Evolutionary conservation across 2,329 filamentous ascomycete species (phyloP).

Genomic region (Ascochyta lentis): DNA sequence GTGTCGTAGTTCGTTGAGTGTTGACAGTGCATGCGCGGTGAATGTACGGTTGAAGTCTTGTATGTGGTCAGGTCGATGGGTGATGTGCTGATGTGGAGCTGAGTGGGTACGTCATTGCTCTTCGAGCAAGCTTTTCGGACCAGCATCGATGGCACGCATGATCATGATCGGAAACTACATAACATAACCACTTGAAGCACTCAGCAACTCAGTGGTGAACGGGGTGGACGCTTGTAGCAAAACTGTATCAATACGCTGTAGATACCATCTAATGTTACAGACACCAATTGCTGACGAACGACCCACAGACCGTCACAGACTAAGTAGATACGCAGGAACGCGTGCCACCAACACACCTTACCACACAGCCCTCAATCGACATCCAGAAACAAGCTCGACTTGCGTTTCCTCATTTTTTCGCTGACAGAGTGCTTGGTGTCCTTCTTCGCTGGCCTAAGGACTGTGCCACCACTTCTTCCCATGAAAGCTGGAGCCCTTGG

Average conservation of each 20-base stretch:
- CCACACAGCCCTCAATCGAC: not conserved
- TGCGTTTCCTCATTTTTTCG: conserved; percentile 1
- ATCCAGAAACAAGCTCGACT: conserved; percentile 10
- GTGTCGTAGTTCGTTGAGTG: not conserved
- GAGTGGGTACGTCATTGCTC: conserved; percentile 14
- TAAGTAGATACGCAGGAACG: not conserved
- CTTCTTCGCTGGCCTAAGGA: not conserved
- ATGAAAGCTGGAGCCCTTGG: not conserved
- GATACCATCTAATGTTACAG: no score
- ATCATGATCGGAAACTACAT: not conserved
- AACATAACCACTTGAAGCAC: not conserved
- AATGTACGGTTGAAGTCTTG: not conserved
- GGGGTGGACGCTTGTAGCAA: no score
- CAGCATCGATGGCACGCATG: not conserved
- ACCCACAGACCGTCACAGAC: no score
- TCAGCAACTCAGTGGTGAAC: no score
- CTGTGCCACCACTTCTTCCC: not conserved
- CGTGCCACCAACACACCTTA: not conserved
- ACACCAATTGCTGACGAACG: no score
- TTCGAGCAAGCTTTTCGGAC: conserved; percentile 7
- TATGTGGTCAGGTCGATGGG: not conserved
- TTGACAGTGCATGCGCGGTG: not conserved
- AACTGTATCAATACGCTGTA: no score
- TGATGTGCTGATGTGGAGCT: conserved; percentile 13
- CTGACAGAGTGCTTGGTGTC: conserved; percentile 1